These are phyloP conservation scores for Boletus rubescentipes DNA, from an alignment of 768 basidiomycete species.

Conservation along the genomic window DNA sequence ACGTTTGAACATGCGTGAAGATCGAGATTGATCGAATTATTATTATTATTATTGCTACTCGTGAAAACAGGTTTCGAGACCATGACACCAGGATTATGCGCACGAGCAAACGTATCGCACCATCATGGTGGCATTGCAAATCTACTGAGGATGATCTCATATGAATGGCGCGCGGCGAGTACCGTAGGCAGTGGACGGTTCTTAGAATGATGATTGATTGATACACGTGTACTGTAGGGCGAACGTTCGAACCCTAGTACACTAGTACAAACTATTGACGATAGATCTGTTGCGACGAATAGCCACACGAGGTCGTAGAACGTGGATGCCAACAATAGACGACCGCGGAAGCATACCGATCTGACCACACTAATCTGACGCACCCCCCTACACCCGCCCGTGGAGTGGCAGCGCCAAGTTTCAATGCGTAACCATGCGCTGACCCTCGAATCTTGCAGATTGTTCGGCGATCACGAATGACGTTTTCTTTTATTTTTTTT, in stretches of 20 bases:
- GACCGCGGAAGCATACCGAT: neutral
- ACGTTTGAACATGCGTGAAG: neutral
- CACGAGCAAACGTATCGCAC: neutral
- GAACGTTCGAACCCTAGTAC: constrained; percentile 10
- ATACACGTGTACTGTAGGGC: constrained; percentile 18
- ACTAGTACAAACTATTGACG: neutral
- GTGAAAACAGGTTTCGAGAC: too few species aligned
- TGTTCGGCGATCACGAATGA: constrained; percentile 16
- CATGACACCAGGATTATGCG: neutral
- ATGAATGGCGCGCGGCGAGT: neutral
- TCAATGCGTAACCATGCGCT: constrained; percentile 2
- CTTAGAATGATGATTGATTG: constrained; percentile 5
- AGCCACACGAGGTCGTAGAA: neutral
- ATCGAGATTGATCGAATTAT: neutral
- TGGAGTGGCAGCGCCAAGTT: constrained; percentile 1
- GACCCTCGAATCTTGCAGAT: constrained; percentile 1
- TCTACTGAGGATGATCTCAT: constrained; percentile 1
- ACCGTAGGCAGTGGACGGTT: neutral
- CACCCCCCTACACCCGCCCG: neutral
- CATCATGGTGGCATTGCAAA: constrained; percentile 4
- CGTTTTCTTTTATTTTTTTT: neutral
- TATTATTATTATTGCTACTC: too few species aligned
- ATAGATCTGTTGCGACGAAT: constrained; percentile 6
- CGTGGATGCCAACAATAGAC: constrained; percentile 12
- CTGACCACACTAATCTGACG: constrained; percentile 1